Evolutionary conservation across 345 rosid genomes (phyloP), one percentile per base, ranked within the genome.

Genomic region (Eucalyptus guilfoylei): DNA sequence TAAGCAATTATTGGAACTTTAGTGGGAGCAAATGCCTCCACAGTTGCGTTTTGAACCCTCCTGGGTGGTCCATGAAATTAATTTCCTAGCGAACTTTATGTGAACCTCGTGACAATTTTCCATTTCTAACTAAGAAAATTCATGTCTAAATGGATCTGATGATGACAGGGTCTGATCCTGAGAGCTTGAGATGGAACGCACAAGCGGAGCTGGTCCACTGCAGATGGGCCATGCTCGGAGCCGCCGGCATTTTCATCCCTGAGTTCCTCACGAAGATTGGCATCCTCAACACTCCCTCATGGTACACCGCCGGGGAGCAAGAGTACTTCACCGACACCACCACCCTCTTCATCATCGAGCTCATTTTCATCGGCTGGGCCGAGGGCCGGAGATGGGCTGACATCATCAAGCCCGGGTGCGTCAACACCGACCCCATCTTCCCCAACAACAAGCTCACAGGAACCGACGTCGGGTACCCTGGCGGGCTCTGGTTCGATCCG

Each of bases 371-470:
- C 69, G 99, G 98, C 52, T 98, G 98, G 99, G 98, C 99, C 1
- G 99, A 98, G 92, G 99, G 99, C 7, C 93, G 99, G 88, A 92
- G 99, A 92, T 98, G 98, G 99, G 98, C 99, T 2, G 99, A 98
- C 88, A 97, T 98, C 85, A 89, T 98, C 90, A 98, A 98, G 92
- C 99, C 99, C 52, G 98, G 99, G 28, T 94, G 97, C 49, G 99
- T 97, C 11, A 98, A 98, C 94, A 98, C 99, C 5, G 99, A 97
- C 92, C 98, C 99, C 8, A 91, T 98, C 88, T 98, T 98, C 96
- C 98, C 99, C 34, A 94, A 98, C 97, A 97, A 97, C 95, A 98
- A 97, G 93, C 96, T 98, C 88, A 97, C 98, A 0, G 99, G 99
- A 2, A 98, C 98, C 4, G 99, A 98, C 34, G 99, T 98, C 19